Base-by-base conservation (phyloP, 306 rosid species). In the Vicia villosa region DNA sequence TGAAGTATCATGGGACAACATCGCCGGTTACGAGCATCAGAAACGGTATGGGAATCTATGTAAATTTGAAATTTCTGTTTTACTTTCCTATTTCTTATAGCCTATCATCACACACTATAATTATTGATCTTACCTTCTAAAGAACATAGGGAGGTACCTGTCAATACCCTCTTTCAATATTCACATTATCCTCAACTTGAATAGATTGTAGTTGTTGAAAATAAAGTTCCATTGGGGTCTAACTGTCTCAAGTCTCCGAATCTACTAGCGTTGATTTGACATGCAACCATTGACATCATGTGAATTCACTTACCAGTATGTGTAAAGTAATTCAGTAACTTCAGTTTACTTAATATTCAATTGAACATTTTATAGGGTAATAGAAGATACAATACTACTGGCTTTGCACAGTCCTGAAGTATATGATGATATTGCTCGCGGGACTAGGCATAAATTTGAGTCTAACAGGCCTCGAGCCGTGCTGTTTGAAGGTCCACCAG, bases 401-500 rank as follows among this genome's bases (percentile, higher is more conserved):
- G 88, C 98, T 75, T 77, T 93, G 77, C 96, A 72, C 3, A 85
- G 87, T 79, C 98, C 96, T 77, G 87, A 88, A 77, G 83, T 86
- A 63, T 93, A 90, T 82, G 96, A 93, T 76, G 87, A 90, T 57
- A 90, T 93, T 75, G 98, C 98, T 40, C 88, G 78, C 21, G 88
- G 84, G 57, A 93, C 98, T 64, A 88, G 93, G 45, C 65, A 81
- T 28, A 93, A 90, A 75, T 93, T 88, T 79, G 96, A 93, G 79
- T 85, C 96, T 30, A 93, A 88, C 76, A 86, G 86, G 80, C 96
- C 96, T 76, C 91, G 93, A 58, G 98, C 98, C 63, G 96, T 93
- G 70, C 88, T 93, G 54, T 93, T 93, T 68, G 96, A 93, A 74
- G 98, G 98, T 62, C 98, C 98, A 75, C 96, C 98, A 74, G 98